phyloP scores from a whole-genome alignment of 306 rosid genomes.

The Nissolia schottii region DNA sequence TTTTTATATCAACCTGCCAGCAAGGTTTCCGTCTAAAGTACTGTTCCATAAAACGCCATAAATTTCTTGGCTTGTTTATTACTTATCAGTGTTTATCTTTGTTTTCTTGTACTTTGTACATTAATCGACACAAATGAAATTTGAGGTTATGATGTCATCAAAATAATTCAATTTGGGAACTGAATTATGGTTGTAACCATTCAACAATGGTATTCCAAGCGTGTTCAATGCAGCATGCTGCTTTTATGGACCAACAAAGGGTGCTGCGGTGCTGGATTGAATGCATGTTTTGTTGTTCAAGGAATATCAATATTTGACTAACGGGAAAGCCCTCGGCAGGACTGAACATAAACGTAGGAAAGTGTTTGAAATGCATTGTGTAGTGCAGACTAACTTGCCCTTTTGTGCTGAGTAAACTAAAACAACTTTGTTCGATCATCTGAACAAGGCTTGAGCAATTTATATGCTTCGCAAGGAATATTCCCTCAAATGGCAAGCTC shows the following conservation, averaged over 20 bases:
- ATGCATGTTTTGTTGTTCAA: background rate
- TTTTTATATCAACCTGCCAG: conserved; percentile 30
- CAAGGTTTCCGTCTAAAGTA: background rate
- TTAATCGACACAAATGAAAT: conserved; percentile 28
- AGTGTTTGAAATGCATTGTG: background rate
- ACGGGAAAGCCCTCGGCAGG: background rate
- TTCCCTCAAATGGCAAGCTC: background rate
- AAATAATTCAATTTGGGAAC: background rate
- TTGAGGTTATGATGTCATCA: conserved; percentile 4
- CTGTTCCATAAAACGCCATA: conserved; percentile 26
- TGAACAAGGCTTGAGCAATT: no score
- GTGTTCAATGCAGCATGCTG: background rate
- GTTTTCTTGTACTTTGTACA: conserved; percentile 27
- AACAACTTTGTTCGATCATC: background rate
- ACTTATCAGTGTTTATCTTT: background rate
- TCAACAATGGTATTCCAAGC: no score
- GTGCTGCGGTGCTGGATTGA: background rate
- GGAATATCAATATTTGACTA: background rate
- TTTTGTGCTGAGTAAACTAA: background rate
- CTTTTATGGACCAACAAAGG: background rate
- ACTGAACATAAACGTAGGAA: background rate
- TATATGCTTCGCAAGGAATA: no score
- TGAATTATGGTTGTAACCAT: background rate
- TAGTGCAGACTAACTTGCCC: background rate
- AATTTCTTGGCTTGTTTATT: conserved; percentile 25